Base-by-base conservation (phyloP, 2,329 filamentous ascomycete genomes). In the Colletotrichum nymphaeae region DNA sequence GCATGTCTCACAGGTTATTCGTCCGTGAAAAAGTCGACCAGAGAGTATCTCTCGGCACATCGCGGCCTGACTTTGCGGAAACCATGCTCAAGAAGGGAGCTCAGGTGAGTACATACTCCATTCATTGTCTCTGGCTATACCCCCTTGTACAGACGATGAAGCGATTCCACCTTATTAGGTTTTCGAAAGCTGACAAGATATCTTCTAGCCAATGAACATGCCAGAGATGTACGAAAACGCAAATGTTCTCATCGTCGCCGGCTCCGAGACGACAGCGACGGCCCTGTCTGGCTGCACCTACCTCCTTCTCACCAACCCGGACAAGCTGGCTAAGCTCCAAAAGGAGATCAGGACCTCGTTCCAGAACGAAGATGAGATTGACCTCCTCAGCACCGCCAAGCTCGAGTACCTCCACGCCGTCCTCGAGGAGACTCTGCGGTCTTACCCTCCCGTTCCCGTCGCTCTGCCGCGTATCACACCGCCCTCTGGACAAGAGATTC, bases 361-460 rank as follows among this genome's bases (percentile, higher is more conserved):
- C 65, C 63, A 75, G 2, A 76, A 63, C 0, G 79, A 82, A 28
- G 78, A 81, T 1, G 81, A 85, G 5, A 86, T 87, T 66, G 80
- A 77, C 12, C 74, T 83, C 28, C 67, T 76, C 2, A 78, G 78
- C 7, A 77, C 81, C 7, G 74, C 77, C 37, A 74, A 77, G n/a
- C 77, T 86, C 0, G 68, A 76, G 1, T 87, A 85, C 65, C 78
- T 87, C 62, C 76, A 80, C n/a, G 85, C 84, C 2, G 80, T 78
- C 56, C 74, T 87, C 16, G 79, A 86, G 1, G 86, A 88, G 77
- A 78, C 78, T 3, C 77, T 88, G 56, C 79, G 87, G 14, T 74
- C 84, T n/a, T 86, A 84, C 67, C 83, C 84, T 11, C 78, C 77
- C 3, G 76, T 76, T 1, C 71, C 76, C 37, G 76, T 67, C n/a